Evolutionary conservation across 129 eudicot species (phyloP).

Genomic region (Ambrosia artemisiifolia): DNA sequence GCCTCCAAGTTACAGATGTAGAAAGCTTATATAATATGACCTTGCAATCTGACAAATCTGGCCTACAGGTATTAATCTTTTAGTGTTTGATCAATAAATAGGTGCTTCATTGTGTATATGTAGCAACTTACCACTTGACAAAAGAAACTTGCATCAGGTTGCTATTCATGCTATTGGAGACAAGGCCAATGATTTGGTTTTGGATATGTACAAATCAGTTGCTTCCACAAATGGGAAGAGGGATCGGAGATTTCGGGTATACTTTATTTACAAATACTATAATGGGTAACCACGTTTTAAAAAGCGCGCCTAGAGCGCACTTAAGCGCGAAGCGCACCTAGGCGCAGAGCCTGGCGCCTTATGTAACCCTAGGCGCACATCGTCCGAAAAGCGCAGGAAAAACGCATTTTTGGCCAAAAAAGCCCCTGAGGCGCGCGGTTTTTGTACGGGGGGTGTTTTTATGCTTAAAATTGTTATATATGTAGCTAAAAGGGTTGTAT

Average conservation of each 20-base stretch:
- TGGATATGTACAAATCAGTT: conserved; percentile 77
- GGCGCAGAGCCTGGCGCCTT: too few species aligned
- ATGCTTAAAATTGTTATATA: too few species aligned
- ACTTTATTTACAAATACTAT: conserved; percentile 6
- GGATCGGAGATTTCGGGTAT: conserved; percentile 88
- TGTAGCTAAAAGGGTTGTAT: too few species aligned
- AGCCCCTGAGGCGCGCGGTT: too few species aligned
- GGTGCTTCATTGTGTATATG: conserved; percentile 2
- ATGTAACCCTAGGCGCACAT: too few species aligned
- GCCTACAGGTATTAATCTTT: conserved; percentile 65
- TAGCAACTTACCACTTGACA: neutral
- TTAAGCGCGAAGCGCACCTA: too few species aligned
- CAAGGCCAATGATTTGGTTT: conserved; percentile 73
- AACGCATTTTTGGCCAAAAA: too few species aligned
- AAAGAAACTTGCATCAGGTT: conserved; percentile 42
- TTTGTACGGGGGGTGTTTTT: too few species aligned
- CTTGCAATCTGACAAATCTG: conserved; percentile 61
- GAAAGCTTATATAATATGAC: conserved; percentile 67
- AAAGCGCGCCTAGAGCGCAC: too few species aligned
- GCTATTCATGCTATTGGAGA: conserved; percentile 98
- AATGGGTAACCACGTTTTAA: neutral
- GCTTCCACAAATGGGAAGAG: conserved; percentile 55
- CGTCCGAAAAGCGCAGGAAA: too few species aligned
- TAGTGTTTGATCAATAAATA: neutral
- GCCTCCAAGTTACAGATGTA: conserved; percentile 74